Evolutionary conservation across 768 basidiomycete species (phyloP).

Genomic region (Lactarius akahatsu): DNA sequence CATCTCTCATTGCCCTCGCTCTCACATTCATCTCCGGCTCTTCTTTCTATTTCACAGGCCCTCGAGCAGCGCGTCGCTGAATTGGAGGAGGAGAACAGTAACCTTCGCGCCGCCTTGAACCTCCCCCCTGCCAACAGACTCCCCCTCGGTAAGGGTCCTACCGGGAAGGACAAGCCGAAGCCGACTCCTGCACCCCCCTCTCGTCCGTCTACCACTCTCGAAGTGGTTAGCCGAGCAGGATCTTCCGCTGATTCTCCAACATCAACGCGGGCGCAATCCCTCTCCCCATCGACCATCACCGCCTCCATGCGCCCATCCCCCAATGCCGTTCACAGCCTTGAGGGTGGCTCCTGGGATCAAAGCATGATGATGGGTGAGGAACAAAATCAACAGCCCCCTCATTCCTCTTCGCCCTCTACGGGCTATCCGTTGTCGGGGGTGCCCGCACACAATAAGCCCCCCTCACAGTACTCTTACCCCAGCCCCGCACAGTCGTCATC

Average conservation of each 20-base stretch:
- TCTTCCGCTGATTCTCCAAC: slow-evolving; percentile 40
- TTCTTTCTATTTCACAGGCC: slow-evolving; percentile 49
- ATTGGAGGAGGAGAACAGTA: slow-evolving; percentile 80
- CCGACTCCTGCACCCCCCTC: slow-evolving; percentile 13
- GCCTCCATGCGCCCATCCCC: slow-evolving; percentile 43
- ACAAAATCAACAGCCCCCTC: slow-evolving; percentile 34
- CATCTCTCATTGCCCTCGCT: slow-evolving; percentile 33
- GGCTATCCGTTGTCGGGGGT: slow-evolving; percentile 24
- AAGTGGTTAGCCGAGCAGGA: slow-evolving; percentile 28
- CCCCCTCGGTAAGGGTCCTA: slow-evolving; percentile 79
- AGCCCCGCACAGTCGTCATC: slow-evolving; percentile 37
- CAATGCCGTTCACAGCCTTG: slow-evolving; percentile 40
- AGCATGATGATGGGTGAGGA: slow-evolving; percentile 51
- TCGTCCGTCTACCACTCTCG: slow-evolving; percentile 21
- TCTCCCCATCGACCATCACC: slow-evolving; percentile 58
- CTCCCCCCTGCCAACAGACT: slow-evolving; percentile 72
- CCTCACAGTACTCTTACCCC: slow-evolving; percentile 28
- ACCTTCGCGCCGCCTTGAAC: slow-evolving; percentile 67
- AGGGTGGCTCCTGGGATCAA: slow-evolving; percentile 58
- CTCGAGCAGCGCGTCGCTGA: slow-evolving; percentile 78
- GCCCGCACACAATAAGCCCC: slow-evolving; percentile 12
- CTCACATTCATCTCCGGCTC: slow-evolving; percentile 31
- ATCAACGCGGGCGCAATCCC: slow-evolving; percentile 56
- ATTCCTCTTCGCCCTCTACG: slow-evolving; percentile 41
- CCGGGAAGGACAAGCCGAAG: slow-evolving; percentile 80